phyloP scores from a whole-genome alignment of 1,284 basidiomycete species.

The Ganoderma sinense region DNA sequence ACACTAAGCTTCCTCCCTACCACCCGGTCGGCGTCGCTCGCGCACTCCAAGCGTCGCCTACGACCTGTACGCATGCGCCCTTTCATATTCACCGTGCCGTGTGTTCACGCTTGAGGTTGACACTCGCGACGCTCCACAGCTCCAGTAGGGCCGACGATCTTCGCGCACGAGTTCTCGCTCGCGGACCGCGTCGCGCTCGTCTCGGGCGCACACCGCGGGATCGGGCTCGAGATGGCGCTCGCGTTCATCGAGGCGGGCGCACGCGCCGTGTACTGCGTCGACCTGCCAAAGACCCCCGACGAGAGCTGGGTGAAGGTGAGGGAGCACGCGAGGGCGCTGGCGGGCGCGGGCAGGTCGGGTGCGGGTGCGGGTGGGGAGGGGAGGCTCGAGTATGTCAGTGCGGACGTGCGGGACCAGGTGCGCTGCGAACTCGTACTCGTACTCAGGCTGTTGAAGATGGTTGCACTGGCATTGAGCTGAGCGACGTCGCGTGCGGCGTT shows the following conservation, averaged over 20 bases:
- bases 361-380: conserved; percentile 41
- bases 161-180: conserved; percentile 76
- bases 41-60: too few relatives aligned
- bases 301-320: conserved; percentile 69
- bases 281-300: conserved; percentile 69
- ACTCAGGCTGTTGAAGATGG: too few relatives aligned
- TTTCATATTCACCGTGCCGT: not conserved
- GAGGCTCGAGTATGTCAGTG: conserved; percentile 70
- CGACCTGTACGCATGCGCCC: not conserved
- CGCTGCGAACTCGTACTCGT: not conserved
- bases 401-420: conserved; percentile 68
- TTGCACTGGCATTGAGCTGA: too few relatives aligned
- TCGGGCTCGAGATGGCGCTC: conserved; percentile 85
- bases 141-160: conserved; percentile 47
- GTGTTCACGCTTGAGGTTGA: not conserved
- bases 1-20: conserved; percentile 35
- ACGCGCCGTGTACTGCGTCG: conserved; percentile 78
- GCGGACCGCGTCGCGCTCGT: conserved; percentile 79
- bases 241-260: conserved; percentile 82
- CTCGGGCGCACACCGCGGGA: conserved; percentile 81
- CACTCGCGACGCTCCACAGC: conserved; percentile 4
- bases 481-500: conserved; percentile 9
- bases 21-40: conserved; percentile 43
- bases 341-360: conserved; percentile 38
- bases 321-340: conserved; percentile 48